Conservation (phyloP, 2,329 filamentous ascomycete species). For the Phyllachora maydis region DNA sequence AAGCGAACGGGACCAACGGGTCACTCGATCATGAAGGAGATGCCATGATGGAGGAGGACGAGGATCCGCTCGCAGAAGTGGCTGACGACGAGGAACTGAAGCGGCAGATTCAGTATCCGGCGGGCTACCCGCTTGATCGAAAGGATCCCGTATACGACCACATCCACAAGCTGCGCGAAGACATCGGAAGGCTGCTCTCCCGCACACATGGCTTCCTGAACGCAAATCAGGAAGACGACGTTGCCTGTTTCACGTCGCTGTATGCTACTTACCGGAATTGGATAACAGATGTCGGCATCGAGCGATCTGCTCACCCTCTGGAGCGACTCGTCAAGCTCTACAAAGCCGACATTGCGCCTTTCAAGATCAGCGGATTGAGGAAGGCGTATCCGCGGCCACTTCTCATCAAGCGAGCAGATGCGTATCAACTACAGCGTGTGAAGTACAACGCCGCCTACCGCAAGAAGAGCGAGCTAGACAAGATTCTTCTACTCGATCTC, state of each 20-base stretch:
- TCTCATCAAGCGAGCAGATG: conserved; percentile 79
- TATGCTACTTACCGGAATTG: conserved; percentile 87
- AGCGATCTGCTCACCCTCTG: conserved; percentile 80
- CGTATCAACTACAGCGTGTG: conserved; percentile 85
- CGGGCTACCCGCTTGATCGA: conserved; percentile 59
- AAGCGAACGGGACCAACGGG: conserved; percentile 22
- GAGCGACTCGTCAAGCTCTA: conserved; percentile 74
- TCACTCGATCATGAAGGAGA: conserved; percentile 30
- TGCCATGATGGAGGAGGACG: conserved; percentile 22
- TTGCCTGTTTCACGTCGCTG: conserved; percentile 80
- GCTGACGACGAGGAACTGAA: conserved; percentile 66
- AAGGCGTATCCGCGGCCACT: conserved; percentile 86
- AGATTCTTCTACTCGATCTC: conserved; percentile 63
- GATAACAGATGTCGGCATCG: conserved; percentile 95
- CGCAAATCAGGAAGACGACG: conserved; percentile 79
- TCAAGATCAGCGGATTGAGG: conserved; percentile 81
- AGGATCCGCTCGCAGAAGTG: conserved; percentile 37
- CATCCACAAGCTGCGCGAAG: conserved; percentile 64
- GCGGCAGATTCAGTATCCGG: conserved; percentile 72
- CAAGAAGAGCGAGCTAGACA: conserved; percentile 79
- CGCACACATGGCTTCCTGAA: conserved; percentile 69
- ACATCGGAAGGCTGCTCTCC: conserved; percentile 63
- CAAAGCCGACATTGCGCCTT: conserved; percentile 70
- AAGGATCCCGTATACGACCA: conserved; percentile 44
- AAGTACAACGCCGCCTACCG: conserved; percentile 83